phyloP scores from a whole-genome alignment of 805 yeast genomes.

The Yamadazyma nakazawae region DNA sequence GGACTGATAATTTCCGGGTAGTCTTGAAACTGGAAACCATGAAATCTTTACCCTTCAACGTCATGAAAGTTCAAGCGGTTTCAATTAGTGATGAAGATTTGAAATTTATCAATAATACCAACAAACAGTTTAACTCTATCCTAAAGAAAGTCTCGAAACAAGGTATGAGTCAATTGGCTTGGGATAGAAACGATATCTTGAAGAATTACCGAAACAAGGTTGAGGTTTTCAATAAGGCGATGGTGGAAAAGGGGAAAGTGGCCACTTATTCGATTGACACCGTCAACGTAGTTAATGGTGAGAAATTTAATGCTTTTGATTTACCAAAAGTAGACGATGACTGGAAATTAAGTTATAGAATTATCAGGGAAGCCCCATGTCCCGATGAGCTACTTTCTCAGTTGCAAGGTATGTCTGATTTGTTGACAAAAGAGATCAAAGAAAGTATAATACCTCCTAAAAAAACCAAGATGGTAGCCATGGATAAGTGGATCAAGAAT shows the following conservation, averaged over 20 bases:
- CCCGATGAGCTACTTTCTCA: conserved; percentile 12
- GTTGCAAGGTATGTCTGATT: neutral
- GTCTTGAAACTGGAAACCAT: conserved; percentile 11
- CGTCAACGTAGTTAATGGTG: conserved; percentile 3
- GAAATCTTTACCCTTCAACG: conserved; percentile 1
- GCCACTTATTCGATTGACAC: conserved; percentile 6
- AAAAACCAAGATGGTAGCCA: neutral
- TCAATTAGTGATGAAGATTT: conserved; percentile 24
- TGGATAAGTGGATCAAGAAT: no score
- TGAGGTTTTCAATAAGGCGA: conserved; percentile 4
- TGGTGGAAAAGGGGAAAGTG: neutral
- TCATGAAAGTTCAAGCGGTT: conserved; percentile 27
- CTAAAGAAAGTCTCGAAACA: neutral
- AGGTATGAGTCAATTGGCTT: neutral
- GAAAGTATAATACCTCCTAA: neutral
- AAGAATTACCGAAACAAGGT: conserved; percentile 1
- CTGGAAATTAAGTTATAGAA: conserved; percentile 22
- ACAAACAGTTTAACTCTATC: conserved; percentile 9
- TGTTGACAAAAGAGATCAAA: neutral
- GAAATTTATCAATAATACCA: conserved; percentile 22
- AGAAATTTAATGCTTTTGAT: neutral
- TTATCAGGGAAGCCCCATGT: conserved; percentile 12
- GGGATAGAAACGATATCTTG: neutral
- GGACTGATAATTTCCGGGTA: conserved; percentile 8
- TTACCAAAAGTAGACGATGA: conserved; percentile 21